These are phyloP conservation scores for Ambrosiella xylebori DNA, from an alignment of 2,329 filamentous ascomycete genomes.

Conservation along the genomic window DNA sequence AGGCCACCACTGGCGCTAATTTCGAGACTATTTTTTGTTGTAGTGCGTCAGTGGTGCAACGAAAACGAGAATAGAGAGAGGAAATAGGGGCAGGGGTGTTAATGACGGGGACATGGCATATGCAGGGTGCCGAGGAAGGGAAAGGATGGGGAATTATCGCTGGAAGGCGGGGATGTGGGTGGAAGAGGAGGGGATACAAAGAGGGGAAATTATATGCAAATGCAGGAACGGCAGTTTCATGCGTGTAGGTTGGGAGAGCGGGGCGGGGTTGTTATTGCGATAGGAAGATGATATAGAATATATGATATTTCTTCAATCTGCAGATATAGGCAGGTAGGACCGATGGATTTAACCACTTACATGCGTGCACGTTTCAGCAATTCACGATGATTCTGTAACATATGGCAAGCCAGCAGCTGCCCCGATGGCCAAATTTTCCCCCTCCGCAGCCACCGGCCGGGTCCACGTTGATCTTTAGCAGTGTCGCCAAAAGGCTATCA, in stretches of 20 bases:
- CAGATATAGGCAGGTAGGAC: too few species aligned
- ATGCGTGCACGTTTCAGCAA: constrained; percentile 51
- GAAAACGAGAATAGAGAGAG: neutral
- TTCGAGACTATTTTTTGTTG: constrained; percentile 48
- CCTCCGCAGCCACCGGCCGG: constrained; percentile 72
- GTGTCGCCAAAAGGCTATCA: constrained; percentile 49
- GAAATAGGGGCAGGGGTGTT: neutral
- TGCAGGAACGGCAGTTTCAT: neutral
- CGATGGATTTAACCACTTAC: constrained; percentile 31
- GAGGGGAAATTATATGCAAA: neutral
- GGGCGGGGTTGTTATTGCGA: neutral
- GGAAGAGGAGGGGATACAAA: neutral
- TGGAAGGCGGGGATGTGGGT: too few species aligned
- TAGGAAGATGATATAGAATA: neutral
- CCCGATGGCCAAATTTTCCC: constrained; percentile 92
- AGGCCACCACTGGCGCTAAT: constrained; percentile 83
- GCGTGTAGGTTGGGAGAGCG: neutral
- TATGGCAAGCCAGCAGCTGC: constrained; percentile 70
- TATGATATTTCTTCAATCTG: neutral
- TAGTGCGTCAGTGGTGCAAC: neutral
- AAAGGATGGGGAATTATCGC: too few species aligned
- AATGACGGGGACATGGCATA: neutral
- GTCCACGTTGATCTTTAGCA: constrained; percentile 63
- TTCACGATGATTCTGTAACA: constrained; percentile 56
- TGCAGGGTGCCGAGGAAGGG: neutral